A percentile compares a stretch with the other conserved stretches of the same genome.
These are phyloP conservation scores for Solanum hybrid DNA, from an alignment of 305 asterid genomes.

Conservation along the genomic window DNA sequence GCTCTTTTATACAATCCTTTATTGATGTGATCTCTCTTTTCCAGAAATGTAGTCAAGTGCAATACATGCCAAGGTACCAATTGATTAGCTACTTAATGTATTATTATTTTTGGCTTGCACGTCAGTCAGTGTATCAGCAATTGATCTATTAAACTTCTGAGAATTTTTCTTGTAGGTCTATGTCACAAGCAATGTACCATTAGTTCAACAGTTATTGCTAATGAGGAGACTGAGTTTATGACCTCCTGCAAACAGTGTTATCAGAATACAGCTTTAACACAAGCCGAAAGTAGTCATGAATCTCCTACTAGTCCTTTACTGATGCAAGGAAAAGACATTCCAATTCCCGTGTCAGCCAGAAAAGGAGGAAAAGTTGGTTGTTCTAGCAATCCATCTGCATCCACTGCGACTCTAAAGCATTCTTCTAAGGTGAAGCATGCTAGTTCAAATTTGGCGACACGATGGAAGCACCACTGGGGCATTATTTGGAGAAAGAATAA, in stretches of 20 bases:
- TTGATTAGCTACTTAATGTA: background rate
- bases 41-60: constrained; percentile 76
- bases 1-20: background rate
- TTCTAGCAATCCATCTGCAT: constrained; percentile 28
- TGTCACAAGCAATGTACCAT: constrained; percentile 66
- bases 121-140: background rate
- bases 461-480: constrained; percentile 54
- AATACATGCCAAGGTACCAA: constrained; percentile 73
- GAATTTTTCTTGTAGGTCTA: constrained; percentile 46
- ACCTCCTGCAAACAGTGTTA: constrained; percentile 62
- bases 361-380: constrained; percentile 27
- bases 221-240: constrained; percentile 30
- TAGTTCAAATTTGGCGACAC: constrained; percentile 25
- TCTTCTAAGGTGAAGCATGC: constrained; percentile 30
- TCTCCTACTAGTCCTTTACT: constrained; percentile 62
- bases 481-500: constrained; percentile 65
- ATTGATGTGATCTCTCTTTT: constrained; percentile 20
- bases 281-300: constrained; percentile 28
- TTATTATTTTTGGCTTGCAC: constrained; percentile 6
- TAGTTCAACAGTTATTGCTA: constrained; percentile 29
- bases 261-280: constrained; percentile 23
- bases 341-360: constrained; percentile 17
- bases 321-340: constrained; percentile 39
- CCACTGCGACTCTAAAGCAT: constrained; percentile 20
- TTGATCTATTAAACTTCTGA: background rate